Percentiles rank a stretch among this genome's conserved stretches.
These are phyloP conservation scores for Aspergillus ostianus DNA, from an alignment of 495 filamentous ascomycete genomes.

Conservation along the genomic window DNA sequence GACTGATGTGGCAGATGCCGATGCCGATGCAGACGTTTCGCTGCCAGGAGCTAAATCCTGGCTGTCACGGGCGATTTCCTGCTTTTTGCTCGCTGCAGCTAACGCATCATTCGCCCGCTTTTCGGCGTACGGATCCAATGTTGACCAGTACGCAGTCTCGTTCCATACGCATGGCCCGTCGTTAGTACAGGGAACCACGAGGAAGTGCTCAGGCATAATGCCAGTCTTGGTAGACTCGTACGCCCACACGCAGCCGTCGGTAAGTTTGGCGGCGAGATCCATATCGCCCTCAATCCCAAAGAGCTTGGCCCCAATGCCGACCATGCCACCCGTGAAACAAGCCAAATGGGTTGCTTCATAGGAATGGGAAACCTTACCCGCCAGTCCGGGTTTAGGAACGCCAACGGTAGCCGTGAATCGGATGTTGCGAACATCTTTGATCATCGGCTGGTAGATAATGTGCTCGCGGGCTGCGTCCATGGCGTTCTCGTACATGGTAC, in stretches of 20 bases:
- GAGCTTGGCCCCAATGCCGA: conserved; percentile 83
- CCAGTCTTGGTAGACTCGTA: conserved; percentile 79
- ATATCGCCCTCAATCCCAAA: conserved; percentile 78
- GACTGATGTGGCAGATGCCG: background rate
- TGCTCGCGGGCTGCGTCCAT: conserved; percentile 68
- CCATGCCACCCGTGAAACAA: conserved; percentile 94
- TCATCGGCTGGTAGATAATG: conserved; percentile 85
- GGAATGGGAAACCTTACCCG: conserved; percentile 37
- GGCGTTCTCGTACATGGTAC: conserved; percentile 72
- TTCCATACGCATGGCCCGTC: conserved; percentile 71
- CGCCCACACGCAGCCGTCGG: conserved; percentile 93
- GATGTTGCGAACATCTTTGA: conserved; percentile 67
- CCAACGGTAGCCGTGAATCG: conserved; percentile 66
- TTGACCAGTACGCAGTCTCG: conserved; percentile 60
- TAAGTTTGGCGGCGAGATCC: conserved; percentile 75
- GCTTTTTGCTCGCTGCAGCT: background rate
- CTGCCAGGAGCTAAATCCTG: background rate
- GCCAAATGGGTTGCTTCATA: conserved; percentile 75
- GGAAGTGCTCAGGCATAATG: conserved; percentile 84
- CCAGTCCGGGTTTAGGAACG: conserved; percentile 29
- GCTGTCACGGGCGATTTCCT: background rate
- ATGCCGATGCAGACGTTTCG: background rate
- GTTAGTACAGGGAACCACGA: conserved; percentile 65
- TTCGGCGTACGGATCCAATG: conserved; percentile 51
- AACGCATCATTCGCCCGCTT: conserved; percentile 12